Conservation (phyloP, 495 filamentous ascomycete genomes). For the Niebla homalea region DNA sequence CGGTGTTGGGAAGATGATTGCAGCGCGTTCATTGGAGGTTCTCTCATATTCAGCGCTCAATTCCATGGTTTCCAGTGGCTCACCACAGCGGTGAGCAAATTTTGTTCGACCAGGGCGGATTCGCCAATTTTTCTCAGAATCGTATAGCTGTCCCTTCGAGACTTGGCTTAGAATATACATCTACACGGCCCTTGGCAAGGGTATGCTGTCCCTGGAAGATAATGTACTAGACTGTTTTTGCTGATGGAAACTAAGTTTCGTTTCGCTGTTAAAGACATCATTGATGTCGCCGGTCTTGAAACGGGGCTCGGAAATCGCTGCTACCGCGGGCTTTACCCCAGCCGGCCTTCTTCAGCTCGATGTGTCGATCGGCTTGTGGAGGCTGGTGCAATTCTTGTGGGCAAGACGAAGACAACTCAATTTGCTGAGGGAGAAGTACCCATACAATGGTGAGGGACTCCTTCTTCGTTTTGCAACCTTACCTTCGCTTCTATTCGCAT, state of each 20-base stretch:
- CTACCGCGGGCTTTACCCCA: constrained; percentile 18
- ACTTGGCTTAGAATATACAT: constrained; percentile 24
- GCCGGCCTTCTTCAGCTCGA: constrained; percentile 19
- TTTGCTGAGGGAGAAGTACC: constrained; percentile 29
- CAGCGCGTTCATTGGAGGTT: constrained; percentile 6
- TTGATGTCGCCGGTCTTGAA: constrained; percentile 28
- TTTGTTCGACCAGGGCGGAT: not conserved
- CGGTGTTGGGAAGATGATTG: constrained; percentile 2
- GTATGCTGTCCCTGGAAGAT: constrained; percentile 1
- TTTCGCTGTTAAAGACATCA: constrained; percentile 34
- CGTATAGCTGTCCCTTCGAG: constrained; percentile 31
- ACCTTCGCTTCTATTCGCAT: too few relatives aligned
- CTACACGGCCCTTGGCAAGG: constrained; percentile 25
- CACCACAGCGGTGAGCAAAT: not conserved
- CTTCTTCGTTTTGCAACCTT: too few relatives aligned
- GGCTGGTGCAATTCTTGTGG: constrained; percentile 33
- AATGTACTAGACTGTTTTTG: not conserved
- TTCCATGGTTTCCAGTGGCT: constrained; percentile 3
- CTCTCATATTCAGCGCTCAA: not conserved
- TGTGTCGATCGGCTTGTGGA: constrained; percentile 28
- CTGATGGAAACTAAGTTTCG: constrained; percentile 12
- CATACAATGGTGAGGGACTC: constrained; percentile 17
- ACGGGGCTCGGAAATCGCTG: constrained; percentile 31
- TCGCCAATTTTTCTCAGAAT: not conserved
- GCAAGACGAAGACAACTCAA: constrained; percentile 35